Evolutionary conservation across 805 yeast species (phyloP), one percentile per base, ranked within the genome.

Genomic region (Metschnikowia lachancei): DNA sequence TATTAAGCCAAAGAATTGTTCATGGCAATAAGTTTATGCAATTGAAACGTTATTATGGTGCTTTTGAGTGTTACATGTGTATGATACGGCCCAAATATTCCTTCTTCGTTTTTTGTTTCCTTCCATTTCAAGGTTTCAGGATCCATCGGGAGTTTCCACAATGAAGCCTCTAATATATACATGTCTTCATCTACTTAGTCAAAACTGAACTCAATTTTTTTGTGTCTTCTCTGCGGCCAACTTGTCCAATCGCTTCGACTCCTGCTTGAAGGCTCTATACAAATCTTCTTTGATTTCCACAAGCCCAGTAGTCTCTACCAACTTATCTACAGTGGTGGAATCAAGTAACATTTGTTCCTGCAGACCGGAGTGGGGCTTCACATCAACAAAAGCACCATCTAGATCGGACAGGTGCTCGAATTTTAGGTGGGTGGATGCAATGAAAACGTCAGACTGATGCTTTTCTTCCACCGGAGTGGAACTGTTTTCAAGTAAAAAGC

Each of bases 261-360:
- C 89, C 59, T 84, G 89, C 26, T 59, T 59, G 48, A 81, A 57
- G 1, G 87, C 85, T 47, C 75, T 74, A 4, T 58, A 45, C 37
- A 84, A 63, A n/a, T 74, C 74, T 1, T 70, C 64, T 30, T 67
- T 69, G 31, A 75, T 60, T 30, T 72, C 77, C 20, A 64, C 69
- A 38, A 81, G 68, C 4, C 75, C 76, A 35, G 82, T 68, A 0
- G 66, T 56, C 8, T 67, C 61, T 29, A 78, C 70, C 14, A 86
- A 49, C 29, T 62, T 56, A 13, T 76, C 76, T 28, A 81, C 73
- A 2, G 73, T 68, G 2, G 66, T 72, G 14, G 75, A 72, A 45
- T 72, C 69, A 7, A 83, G 56, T 4, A 83, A 50, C 17, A 80
- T 46, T 35, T 59, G 59, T 52, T 74, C 78, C 17, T 56, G 22